Evolutionary conservation across 352 stramenopile species (phyloP), one percentile per base, ranked within the genome.

Genomic region (Globisporangium splendens): DNA sequence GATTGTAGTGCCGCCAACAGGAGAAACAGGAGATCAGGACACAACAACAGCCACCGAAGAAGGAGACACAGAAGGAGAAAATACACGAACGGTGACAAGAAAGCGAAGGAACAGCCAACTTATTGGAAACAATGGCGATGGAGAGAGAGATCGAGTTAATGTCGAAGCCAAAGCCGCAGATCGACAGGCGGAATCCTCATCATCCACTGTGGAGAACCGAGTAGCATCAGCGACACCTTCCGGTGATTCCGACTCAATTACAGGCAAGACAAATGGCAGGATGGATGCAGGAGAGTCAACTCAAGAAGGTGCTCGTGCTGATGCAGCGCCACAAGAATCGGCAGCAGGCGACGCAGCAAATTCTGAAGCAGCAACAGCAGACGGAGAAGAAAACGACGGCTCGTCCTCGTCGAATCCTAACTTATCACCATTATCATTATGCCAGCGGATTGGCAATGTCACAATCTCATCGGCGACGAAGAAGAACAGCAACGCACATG

Each of bases 391-490:
- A 17, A 42, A 39, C 13, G 46, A 20, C 3, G 50, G 35, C 18
- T 15, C 5, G 14, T 21, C 24, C 24, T 6, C 62, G 38, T 66
- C 54, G 12, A 65, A 72, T 35, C 41, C 38, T 28, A 57, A 57
- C 35, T 68, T 75, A 60, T 72, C 73, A 48, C 83, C 80, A 6
- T 54, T 91, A 35, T 89, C 84, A 39, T 61, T 93, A 38, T 86
- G 75, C 59, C 74, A 94, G 56, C 76, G 78, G 1, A 94, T 94
- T 35, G 79, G 75, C 44, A 81, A 92, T 33, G 81, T 91, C 11
- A 83, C 79, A 5, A 94, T 94, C 33, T 94, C 84, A 4, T 71
- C 78, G 1, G 56, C 60, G 1, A 21, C 46, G 14, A 17, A 13
- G 15, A 38, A 22, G 24, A 41, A 59, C 2, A 15, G 11, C 22